These are phyloP conservation scores for Oryza officinalis DNA, from an alignment of 176 grass and related monocot species.

Conservation along the genomic window DNA sequence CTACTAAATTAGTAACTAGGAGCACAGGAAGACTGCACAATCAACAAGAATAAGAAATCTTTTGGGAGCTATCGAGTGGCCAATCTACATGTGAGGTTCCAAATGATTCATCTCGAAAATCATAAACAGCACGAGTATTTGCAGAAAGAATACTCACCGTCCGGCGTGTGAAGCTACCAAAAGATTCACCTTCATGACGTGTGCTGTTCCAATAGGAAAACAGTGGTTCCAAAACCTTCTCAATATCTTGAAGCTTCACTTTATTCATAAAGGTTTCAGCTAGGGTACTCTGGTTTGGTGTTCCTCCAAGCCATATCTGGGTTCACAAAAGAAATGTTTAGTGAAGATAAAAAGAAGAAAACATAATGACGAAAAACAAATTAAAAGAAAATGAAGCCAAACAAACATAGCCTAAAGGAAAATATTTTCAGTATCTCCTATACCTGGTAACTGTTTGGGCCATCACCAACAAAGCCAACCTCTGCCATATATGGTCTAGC, in stretches of 20 bases:
- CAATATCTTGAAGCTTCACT: conserved; percentile 89
- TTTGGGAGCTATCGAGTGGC: neutral
- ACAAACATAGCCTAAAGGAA: neutral
- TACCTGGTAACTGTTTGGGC: conserved; percentile 98
- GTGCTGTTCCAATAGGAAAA: conserved; percentile 79
- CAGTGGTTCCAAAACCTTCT: conserved; percentile 94
- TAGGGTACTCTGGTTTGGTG: conserved; percentile 79
- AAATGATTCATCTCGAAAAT: neutral
- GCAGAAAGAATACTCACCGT: conserved; percentile 50
- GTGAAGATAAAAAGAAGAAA: neutral
- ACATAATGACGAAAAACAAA: neutral
- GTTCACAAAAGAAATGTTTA: conserved; percentile 31
- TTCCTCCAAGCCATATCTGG: conserved; percentile 97
- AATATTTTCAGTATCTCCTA: neutral
- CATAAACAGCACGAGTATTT: neutral
- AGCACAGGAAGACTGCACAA: neutral
- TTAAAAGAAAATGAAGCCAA: neutral
- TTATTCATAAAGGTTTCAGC: conserved; percentile 92
- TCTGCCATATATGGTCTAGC: conserved; percentile 98
- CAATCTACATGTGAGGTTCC: neutral
- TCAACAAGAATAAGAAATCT: neutral
- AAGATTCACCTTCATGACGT: conserved; percentile 79
- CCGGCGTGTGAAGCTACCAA: conserved; percentile 73
- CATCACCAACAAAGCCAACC: conserved; percentile 97
- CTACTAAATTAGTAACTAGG: neutral